Evolutionary conservation across 2,329 filamentous ascomycete species (phyloP), one percentile per base, ranked within the genome.

Genomic region (Hypoxylon sp.): DNA sequence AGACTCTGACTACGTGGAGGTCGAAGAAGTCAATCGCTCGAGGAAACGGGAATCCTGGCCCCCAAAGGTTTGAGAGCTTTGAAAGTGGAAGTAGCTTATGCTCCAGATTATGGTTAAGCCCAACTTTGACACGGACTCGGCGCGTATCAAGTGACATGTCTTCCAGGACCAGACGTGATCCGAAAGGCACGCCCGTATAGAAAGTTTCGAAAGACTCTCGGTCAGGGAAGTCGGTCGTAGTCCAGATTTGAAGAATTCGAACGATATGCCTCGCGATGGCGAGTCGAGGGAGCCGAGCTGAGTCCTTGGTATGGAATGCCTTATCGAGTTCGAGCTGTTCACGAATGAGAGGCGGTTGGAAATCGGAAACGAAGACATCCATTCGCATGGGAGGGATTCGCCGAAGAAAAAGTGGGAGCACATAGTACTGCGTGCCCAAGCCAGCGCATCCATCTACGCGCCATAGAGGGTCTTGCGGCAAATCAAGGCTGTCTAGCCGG

Each of bases 401-500:
- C 4, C 73, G 70, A 30, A 86, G 71, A 73, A 88, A 88, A 21
- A 86, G 78, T 14, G 88, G 87, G 2, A 87, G 74, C 28, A 82
- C 83, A 73, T 86, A 89, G 72, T 85, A 87, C 74, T 89, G 87
- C 10, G 85, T 88, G 3, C 87, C 87, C 60, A 86, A 80, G 17
- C 82, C 84, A 21, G 85, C 84, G 71, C 83, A 86, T 52, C 87
- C 87, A 69, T 90, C 87, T 51, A 90, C 84, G 34, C 85, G 82
- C 87, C 87, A 90, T 6, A 86, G 75, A 1, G 86, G 82, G 0
- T 77, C 71, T 13, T 71, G 53, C 1, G 82, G 81, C 6, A 79
- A 76, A 2, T 80, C 82, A 14, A 90, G 82, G 68, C 85, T 87
- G 74, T 89, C 82, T 73, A 89, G 85, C 64, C 87, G 82, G 72